phyloP scores from a whole-genome alignment of 176 grass and related monocot species.

The Secale cereale region DNA sequence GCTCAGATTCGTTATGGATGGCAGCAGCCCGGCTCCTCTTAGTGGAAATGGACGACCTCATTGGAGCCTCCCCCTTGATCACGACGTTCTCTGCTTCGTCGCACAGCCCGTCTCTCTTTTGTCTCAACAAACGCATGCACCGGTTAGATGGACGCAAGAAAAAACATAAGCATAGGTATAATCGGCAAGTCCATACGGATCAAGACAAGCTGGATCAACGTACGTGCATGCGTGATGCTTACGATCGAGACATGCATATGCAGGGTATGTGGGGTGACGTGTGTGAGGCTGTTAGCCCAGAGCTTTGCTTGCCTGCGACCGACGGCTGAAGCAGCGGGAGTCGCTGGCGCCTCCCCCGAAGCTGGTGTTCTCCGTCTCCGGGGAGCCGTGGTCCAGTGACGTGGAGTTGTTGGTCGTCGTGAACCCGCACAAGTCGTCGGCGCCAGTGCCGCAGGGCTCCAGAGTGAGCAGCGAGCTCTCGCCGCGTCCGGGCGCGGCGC shows the following conservation, averaged over 20 bases:
- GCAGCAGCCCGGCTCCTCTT: slow-evolving; percentile 77
- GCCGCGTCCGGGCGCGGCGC: slow-evolving; percentile 33
- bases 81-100: slow-evolving; percentile 49
- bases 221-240: slow-evolving; percentile 12
- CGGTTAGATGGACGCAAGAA: neutral
- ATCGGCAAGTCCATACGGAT: neutral
- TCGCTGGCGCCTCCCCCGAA: slow-evolving; percentile 52
- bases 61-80: slow-evolving; percentile 19
- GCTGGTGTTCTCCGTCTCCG: slow-evolving; percentile 71
- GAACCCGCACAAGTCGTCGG: slow-evolving; percentile 46
- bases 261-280: neutral
- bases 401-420: slow-evolving; percentile 65
- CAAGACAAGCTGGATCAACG: neutral
- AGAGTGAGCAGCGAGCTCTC: slow-evolving; percentile 50
- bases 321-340: slow-evolving; percentile 59
- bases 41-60: slow-evolving; percentile 51
- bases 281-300: neutral
- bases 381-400: slow-evolving; percentile 58
- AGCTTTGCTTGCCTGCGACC: slow-evolving; percentile 45
- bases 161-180: neutral
- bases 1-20: slow-evolving; percentile 91
- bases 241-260: neutral
- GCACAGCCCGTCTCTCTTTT: slow-evolving; percentile 53
- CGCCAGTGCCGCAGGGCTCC: slow-evolving; percentile 30
- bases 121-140: neutral